Base-by-base conservation (phyloP, 805 yeast species). In the Brettanomyces naardenensis region DNA sequence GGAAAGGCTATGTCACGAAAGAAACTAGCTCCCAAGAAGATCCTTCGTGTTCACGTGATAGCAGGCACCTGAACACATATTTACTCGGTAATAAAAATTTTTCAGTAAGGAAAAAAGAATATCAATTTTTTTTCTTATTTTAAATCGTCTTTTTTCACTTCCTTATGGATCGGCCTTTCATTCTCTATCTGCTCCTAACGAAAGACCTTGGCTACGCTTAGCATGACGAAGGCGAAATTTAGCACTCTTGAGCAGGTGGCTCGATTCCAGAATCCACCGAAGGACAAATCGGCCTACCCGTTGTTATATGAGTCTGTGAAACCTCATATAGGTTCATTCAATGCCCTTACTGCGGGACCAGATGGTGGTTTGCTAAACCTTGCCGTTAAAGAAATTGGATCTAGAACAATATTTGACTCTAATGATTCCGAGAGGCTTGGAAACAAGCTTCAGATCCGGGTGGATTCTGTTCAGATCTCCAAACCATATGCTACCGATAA, bases 281-380 rank as follows among this genome's bases (percentile, higher is more conserved):
- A 76, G 62, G 95, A 85, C 53, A 74, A 82, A 57, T 70, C 86
- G 22, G 85, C 85, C 6, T 90, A 66, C 52, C 95, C 96, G 13
- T 63, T 88, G 29, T 70, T 92, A 27, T 73, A 74, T 41, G 95
- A 87, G 45, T 97, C 98, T 13, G 92, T 92, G 29, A 77, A 78
- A 40, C 98, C 98, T 4, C 98, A 92, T 59, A 75, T 92, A 39
- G 97, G 95, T 6, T 90, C 97, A 2, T 92, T 92, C 70, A 83
- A 92, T 68, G 97, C 97, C 4, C 68, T 92, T 40, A 84, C 95
- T 19, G 95, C 85, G 41, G 95, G 95, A 31, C 77, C 84, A 19
- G 78, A 69, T 31, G 95, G 90, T 33, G 96, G 96, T 5, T 61
- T 92, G 19, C 68, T 92, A 43, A 87, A 89, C 58, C 65, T 81